These are phyloP conservation scores for Saccharomyces hybrid DNA, from an alignment of 1,139 yeast species.

Conservation along the genomic window DNA sequence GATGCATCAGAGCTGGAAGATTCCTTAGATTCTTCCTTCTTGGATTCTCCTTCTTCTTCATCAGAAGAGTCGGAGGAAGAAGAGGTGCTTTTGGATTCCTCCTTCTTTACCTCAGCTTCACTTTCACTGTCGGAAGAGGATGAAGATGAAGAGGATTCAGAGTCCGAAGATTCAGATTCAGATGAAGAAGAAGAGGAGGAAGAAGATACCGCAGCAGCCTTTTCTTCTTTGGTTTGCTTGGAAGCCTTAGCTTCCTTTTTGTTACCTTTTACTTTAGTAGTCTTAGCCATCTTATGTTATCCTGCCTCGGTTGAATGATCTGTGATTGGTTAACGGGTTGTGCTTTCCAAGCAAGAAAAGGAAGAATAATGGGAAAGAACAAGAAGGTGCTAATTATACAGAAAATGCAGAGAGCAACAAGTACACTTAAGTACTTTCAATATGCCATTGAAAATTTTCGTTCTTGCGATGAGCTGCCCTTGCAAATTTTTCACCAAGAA, in stretches of 20 bases:
- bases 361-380: not conserved
- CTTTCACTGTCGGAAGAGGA: conserved; percentile 25
- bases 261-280: conserved; percentile 13
- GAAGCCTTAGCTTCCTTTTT: conserved; percentile 7
- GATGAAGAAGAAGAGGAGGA: conserved; percentile 16
- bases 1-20: conserved; percentile 28
- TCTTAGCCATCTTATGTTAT: conserved; percentile 20
- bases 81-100: not conserved
- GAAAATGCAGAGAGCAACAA: too few species aligned
- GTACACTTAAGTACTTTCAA: not conserved
- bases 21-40: conserved; percentile 3
- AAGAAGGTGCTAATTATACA: not conserved
- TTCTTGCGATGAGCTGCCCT: not conserved
- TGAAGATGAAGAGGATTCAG: conserved; percentile 11
- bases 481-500: not conserved
- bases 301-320: not conserved
- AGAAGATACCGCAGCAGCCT: conserved; percentile 10
- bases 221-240: conserved; percentile 5
- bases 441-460: not conserved
- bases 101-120: conserved; percentile 22
- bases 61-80: conserved; percentile 10
- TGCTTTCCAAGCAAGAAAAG: conserved; percentile 14
- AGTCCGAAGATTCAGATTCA: conserved; percentile 9
- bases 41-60: conserved; percentile 9
- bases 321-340: not conserved